These are phyloP conservation scores for Clitopilus passeckerianus DNA, from an alignment of 768 basidiomycete genomes.

Conservation along the genomic window DNA sequence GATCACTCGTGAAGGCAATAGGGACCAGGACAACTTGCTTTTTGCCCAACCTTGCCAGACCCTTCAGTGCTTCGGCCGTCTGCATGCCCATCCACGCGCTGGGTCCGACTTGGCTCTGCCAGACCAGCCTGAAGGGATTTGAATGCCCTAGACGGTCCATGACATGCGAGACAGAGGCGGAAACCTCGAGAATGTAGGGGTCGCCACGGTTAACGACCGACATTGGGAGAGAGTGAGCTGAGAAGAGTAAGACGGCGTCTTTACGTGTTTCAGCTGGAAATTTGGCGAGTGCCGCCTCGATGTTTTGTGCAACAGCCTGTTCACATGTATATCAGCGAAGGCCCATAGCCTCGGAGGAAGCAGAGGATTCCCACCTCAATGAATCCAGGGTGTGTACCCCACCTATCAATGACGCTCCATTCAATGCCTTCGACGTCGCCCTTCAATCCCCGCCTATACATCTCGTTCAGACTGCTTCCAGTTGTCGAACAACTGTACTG, in stretches of 20 bases:
- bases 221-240: conserved; percentile 96
- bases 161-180: conserved; percentile 88
- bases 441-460: conserved; percentile 61
- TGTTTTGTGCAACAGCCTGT: conserved; percentile 88
- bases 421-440: conserved; percentile 64
- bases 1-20: conserved; percentile 98
- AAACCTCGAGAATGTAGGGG: conserved; percentile 94
- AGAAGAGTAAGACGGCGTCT: conserved; percentile 85
- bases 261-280: conserved; percentile 70
- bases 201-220: conserved; percentile 98
- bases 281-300: conserved; percentile 74
- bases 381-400: conserved; percentile 94
- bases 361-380: conserved; percentile 65
- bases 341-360: background rate
- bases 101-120: conserved; percentile 98
- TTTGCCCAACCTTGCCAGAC: conserved; percentile 68
- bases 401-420: conserved; percentile 98
- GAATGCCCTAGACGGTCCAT: conserved; percentile 80
- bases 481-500: conserved; percentile 99
- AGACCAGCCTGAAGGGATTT: conserved; percentile 90
- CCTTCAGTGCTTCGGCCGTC: conserved; percentile 88
- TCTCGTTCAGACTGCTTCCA: conserved; percentile 93
- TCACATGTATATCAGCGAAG: conserved; percentile 5
- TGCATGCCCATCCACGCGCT: conserved; percentile 99
- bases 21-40: conserved; percentile 84